Evolutionary conservation across 345 rosid species (phyloP).

Genomic region (Eucalyptus polyanthemos): DNA sequence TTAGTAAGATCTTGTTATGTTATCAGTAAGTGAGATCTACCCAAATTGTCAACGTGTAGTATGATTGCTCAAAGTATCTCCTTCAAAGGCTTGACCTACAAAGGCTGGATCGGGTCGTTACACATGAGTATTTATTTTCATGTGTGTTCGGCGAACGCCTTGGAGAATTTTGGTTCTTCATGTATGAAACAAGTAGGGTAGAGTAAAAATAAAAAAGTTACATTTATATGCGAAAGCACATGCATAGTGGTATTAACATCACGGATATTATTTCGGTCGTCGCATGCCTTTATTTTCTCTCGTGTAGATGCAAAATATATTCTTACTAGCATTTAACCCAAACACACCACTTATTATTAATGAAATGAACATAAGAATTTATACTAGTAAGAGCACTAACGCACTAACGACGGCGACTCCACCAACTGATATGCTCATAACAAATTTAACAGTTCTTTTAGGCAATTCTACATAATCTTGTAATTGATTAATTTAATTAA

Average conservation of each 20-base stretch:
- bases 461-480: background rate
- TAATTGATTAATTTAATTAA: background rate
- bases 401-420: background rate
- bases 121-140: background rate
- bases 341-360: background rate
- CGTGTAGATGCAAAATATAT: background rate
- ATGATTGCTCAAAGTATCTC: background rate
- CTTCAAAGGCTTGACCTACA: background rate
- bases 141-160: rapidly evolving
- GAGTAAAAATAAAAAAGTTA: background rate
- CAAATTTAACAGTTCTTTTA: background rate
- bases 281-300: background rate
- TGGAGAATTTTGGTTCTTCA: rapidly evolving
- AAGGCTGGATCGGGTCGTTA: rapidly evolving
- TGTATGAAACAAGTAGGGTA: background rate
- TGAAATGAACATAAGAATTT: background rate
- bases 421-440: background rate
- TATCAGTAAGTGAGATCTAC: background rate
- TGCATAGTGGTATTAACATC: background rate
- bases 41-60: background rate
- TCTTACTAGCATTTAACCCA: background rate
- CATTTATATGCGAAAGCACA: background rate
- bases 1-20: rapidly evolving
- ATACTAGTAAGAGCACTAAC: background rate
- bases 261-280: background rate